phyloP scores from a whole-genome alignment of 768 basidiomycete genomes.

The Panaeolus cyanescens region DNA sequence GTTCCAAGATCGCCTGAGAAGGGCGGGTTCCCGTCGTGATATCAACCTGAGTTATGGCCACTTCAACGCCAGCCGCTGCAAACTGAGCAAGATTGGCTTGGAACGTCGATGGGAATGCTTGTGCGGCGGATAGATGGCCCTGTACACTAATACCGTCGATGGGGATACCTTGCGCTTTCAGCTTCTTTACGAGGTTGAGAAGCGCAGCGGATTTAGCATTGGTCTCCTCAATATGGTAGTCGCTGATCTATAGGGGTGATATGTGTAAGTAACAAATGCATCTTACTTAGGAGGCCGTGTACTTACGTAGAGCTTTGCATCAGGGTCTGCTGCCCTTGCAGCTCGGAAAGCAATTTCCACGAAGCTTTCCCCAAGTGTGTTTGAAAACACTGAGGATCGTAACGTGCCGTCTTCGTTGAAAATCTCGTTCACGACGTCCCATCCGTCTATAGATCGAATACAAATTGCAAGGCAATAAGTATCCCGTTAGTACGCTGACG shows the following conservation, averaged over 20 bases:
- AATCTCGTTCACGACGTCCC: constrained; percentile 61
- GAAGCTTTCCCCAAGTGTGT: constrained; percentile 48
- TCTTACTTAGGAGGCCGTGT: constrained; percentile 31
- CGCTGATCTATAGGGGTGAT: constrained; percentile 30
- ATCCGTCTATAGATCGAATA: too few species aligned
- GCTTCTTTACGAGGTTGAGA: constrained; percentile 50
- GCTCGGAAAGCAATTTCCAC: constrained; percentile 52
- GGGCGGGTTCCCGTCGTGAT: constrained; percentile 59
- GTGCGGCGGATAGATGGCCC: constrained; percentile 59
- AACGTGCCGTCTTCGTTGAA: constrained; percentile 65
- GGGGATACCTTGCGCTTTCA: constrained; percentile 49
- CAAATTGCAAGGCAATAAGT: too few species aligned
- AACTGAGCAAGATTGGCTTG: constrained; percentile 52
- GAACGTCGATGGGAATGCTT: constrained; percentile 50
- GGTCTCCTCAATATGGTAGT: constrained; percentile 42
- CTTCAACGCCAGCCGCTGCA: constrained; percentile 62
- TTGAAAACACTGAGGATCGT: constrained; percentile 54
- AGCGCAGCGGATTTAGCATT: constrained; percentile 61
- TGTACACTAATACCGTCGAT: constrained; percentile 66
- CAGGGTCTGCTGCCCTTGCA: constrained; percentile 55
- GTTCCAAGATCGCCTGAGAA: constrained; percentile 46
- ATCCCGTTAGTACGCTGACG: too few species aligned
- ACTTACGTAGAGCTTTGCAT: constrained; percentile 56
- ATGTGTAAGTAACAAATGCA: constrained; percentile 22
- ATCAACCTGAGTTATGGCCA: constrained; percentile 71